A percentile compares a stretch with the other conserved stretches of the same genome.
Conservation (phyloP, 306 rosid genomes). For the Ceratonia siliqua region DNA sequence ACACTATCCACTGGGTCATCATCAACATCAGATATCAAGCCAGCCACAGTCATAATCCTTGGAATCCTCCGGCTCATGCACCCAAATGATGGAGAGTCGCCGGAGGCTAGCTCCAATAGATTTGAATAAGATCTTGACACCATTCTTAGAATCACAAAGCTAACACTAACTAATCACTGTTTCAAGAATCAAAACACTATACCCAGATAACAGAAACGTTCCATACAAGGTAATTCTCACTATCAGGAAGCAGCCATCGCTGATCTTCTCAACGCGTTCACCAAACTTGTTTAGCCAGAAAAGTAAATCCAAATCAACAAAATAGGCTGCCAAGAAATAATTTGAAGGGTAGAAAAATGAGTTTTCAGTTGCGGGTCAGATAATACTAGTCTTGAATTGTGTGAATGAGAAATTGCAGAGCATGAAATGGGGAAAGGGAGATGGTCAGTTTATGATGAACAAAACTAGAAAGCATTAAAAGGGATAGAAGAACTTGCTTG, state of each 20-base stretch:
- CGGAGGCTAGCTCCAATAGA: slow-evolving; percentile 69
- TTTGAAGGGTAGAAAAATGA: not conserved
- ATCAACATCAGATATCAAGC: slow-evolving; percentile 58
- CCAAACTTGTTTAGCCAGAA: not conserved
- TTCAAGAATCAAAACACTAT: slow-evolving; percentile 17
- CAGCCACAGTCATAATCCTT: slow-evolving; percentile 65
- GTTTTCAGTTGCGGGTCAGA: slow-evolving; percentile 36
- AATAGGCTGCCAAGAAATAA: not conserved
- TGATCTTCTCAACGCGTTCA: not conserved
- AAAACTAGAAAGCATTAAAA: slow-evolving; percentile 20
- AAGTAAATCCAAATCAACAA: not conserved
- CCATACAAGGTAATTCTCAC: slow-evolving; percentile 29
- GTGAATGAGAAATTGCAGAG: slow-evolving; percentile 40
- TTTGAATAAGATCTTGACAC: slow-evolving; percentile 74
- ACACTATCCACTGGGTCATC: slow-evolving; percentile 51
- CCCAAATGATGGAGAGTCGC: slow-evolving; percentile 57
- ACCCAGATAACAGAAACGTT: slow-evolving; percentile 27
- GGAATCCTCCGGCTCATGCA: slow-evolving; percentile 54
- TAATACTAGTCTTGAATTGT: slow-evolving; percentile 35
- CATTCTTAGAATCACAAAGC: slow-evolving; percentile 34
- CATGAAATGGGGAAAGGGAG: slow-evolving; percentile 31
- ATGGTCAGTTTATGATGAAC: slow-evolving; percentile 27
- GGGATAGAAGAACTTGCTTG: slow-evolving; percentile 19
- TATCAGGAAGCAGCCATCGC: slow-evolving; percentile 1
- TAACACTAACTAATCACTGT: slow-evolving; percentile 16